Base-by-base conservation (phyloP, 1,139 yeast species). In the Taphrina communis region DNA sequence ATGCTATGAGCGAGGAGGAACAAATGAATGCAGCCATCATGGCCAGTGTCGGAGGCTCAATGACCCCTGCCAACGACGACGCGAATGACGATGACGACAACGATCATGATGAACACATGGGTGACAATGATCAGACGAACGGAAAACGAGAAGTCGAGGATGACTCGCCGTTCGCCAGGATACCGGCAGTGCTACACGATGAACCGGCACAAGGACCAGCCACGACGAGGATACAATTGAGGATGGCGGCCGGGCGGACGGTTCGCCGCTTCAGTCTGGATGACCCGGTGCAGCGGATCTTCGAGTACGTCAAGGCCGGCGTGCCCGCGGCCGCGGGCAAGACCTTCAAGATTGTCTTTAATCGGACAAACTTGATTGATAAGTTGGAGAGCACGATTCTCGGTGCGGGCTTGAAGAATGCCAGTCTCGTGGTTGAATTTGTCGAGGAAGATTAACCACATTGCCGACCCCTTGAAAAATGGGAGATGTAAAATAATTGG, bases 151-250 rank as follows among this genome's bases (percentile, higher is more conserved):
- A 66, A 46, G 41, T 58, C 25, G 8, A 44, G 52, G 62, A 62
- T 12, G 63, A 66, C 21, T 44, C 55, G 25, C 48, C 74, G 2
- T 84, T 86, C 72, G 83, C 82, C 7, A 68, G 78, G 0, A 85
- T 88, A 21, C 70, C 75, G 25, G 82, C 94, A 0, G 73, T 76
- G 0, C 82, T 82, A 46, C 86, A 87, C 70, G 79, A 79, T 0
- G 97, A 90, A 73, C 92, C 94, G 0, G 80, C 86, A 0, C 77
- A 78, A 2, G 81, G 83, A n/a, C 83, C 86, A 0, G 82, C 83
- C 2, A 83, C 86, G 0, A 90, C 97, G 0, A 82, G 99, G 74
- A 84, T 95, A 35, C 99, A 94, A 78, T 83, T 95, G 25, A 83
- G 98, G 70, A 85, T 91, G 56, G 53, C 69, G 1, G 92, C 89